Percentiles rank a stretch among this genome's conserved stretches.
Conservation (phyloP, 169 alveolate species). For the Perkinsus chesapeaki region DNA sequence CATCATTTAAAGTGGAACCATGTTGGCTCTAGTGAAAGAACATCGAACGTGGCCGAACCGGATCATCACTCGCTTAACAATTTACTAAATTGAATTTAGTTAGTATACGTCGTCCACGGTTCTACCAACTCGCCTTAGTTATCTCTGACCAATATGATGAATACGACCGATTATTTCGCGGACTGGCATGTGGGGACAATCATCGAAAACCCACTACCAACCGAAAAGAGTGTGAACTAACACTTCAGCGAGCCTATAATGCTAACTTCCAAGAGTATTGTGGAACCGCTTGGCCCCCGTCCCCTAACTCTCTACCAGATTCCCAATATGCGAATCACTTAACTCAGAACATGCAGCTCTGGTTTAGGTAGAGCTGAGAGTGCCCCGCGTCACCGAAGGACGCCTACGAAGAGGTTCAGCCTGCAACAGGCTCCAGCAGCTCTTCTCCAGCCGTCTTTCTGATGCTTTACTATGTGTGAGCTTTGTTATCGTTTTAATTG, state of each 20-base stretch:
- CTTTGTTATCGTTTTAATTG: too few species aligned
- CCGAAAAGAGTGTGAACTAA: not conserved
- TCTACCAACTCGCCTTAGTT: not conserved
- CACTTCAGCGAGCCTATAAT: not conserved
- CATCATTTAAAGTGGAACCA: not conserved
- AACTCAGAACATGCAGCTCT: not conserved
- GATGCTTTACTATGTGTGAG: too few species aligned
- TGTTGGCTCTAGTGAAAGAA: not conserved
- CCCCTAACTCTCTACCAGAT: not conserved
- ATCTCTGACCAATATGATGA: not conserved
- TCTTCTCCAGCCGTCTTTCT: too few species aligned
- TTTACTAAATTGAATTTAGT: too few species aligned
- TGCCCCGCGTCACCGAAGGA: too few species aligned
- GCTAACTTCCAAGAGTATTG: not conserved
- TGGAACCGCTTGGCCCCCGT: not conserved
- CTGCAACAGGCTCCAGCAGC: too few species aligned
- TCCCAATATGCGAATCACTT: not conserved
- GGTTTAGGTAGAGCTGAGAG: too few species aligned
- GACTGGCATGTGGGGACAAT: not conserved
- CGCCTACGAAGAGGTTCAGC: too few species aligned
- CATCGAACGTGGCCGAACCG: not conserved
- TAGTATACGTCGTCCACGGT: not conserved
- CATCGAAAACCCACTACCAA: not conserved
- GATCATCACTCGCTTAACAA: not conserved
- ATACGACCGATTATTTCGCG: not conserved